phyloP scores from a whole-genome alignment of 305 asterid genomes.

The Solanum hybrid region DNA sequence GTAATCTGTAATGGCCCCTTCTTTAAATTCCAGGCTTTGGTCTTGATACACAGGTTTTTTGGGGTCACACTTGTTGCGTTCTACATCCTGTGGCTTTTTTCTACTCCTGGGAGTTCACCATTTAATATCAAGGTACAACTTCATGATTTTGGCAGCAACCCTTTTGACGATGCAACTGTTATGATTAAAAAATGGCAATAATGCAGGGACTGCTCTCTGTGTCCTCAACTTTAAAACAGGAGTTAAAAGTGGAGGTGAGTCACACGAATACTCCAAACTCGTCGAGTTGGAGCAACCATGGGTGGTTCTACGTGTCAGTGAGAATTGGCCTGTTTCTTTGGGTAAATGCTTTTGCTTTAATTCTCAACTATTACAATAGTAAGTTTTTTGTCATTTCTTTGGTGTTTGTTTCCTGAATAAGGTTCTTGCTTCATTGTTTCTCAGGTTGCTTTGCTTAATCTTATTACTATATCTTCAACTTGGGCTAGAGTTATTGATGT shows the following conservation, averaged over 20 bases:
- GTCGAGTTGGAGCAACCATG: conserved; percentile 59
- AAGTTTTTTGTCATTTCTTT: background rate
- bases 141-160: background rate
- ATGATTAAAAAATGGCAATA: background rate
- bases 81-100: conserved; percentile 62
- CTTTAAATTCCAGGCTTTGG: conserved; percentile 63
- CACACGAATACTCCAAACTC: conserved; percentile 32
- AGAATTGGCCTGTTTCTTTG: conserved; percentile 86
- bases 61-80: conserved; percentile 69
- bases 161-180: conserved; percentile 8
- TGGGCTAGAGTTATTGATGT: conserved; percentile 98
- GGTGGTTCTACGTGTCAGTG: conserved; percentile 73
- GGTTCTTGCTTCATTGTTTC: conserved; percentile 13
- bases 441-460: conserved; percentile 94
- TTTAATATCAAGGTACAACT: conserved; percentile 48
- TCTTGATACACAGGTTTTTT: conserved; percentile 78
- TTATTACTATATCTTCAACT: conserved; percentile 92
- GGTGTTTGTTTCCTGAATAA: background rate
- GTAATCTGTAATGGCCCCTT: background rate
- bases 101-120: conserved; percentile 62
- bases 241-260: conserved; percentile 52
- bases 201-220: conserved; percentile 42
- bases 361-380: background rate
- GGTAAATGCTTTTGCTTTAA: conserved; percentile 42
- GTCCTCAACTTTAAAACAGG: conserved; percentile 47